Evolutionary conservation across 495 filamentous ascomycete species (phyloP).

Genomic region (Schizothecium vesticola): DNA sequence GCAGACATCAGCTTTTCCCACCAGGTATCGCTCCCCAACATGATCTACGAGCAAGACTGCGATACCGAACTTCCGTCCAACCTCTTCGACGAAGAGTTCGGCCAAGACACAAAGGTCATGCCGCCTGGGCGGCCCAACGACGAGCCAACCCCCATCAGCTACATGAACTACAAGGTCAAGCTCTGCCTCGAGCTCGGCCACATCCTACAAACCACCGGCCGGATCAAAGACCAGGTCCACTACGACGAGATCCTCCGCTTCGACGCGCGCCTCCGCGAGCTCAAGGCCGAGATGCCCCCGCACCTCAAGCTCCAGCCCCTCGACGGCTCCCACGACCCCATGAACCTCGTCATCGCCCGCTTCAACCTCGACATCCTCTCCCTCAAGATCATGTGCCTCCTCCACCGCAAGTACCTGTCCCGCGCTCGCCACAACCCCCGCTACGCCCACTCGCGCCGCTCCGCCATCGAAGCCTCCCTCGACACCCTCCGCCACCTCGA

Average conservation of each 20-base stretch:
- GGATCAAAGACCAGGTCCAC: conserved; percentile 45
- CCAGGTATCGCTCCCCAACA: conserved; percentile 78
- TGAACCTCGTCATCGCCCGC: conserved; percentile 73
- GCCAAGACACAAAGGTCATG: conserved; percentile 67
- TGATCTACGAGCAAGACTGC: conserved; percentile 75
- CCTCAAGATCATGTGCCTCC: conserved; percentile 73
- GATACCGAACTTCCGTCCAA: conserved; percentile 86
- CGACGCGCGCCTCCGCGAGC: conserved; percentile 66
- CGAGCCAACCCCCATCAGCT: conserved; percentile 82
- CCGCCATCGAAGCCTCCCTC: conserved; percentile 75
- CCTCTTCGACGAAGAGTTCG: conserved; percentile 90
- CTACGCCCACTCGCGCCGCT: conserved; percentile 73
- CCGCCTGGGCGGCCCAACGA: conserved; percentile 67
- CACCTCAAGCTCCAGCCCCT: conserved; percentile 65
- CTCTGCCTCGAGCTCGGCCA: conserved; percentile 53
- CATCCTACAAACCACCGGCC: conserved; percentile 47
- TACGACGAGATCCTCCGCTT: conserved; percentile 80
- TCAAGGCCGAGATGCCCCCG: conserved; percentile 59
- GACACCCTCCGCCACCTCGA: conserved; percentile 68
- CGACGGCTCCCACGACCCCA: conserved; percentile 67
- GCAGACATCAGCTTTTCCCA: conserved; percentile 86
- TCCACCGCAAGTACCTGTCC: conserved; percentile 79
- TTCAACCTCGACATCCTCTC: conserved; percentile 76
- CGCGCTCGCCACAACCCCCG: conserved; percentile 64
- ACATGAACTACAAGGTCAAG: conserved; percentile 76